Evolutionary conservation across 345 rosid species (phyloP).

Genomic region (Toxicodendron radicans): DNA sequence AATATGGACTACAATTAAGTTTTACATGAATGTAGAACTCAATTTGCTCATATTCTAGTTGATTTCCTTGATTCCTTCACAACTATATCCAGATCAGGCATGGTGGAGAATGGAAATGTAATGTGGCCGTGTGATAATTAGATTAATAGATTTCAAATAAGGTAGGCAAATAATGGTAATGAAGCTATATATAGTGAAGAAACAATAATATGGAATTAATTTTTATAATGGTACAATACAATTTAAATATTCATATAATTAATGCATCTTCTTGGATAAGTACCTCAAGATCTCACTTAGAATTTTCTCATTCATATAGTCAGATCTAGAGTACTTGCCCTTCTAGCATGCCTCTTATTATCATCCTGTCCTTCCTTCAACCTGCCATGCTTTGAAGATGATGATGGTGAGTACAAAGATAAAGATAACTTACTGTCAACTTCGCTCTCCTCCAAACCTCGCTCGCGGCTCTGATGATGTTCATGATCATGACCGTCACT

Average conservation of each 20-base stretch:
- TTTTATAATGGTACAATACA: conserved; percentile 16
- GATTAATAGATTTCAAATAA: too few species aligned
- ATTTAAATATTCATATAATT: conserved; percentile 1
- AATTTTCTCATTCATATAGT: conserved; percentile 83
- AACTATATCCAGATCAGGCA: too few species aligned
- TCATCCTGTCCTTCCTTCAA: conserved; percentile 30
- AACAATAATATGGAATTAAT: conserved; percentile 8
- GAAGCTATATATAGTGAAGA: neutral
- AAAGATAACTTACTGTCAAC: conserved; percentile 48
- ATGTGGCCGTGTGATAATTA: too few species aligned
- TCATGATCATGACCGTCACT: conserved; percentile 16
- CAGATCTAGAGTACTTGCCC: conserved; percentile 94
- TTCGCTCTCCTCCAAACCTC: conserved; percentile 28
- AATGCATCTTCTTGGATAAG: conserved; percentile 39
- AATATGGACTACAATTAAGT: neutral
- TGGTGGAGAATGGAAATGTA: too few species aligned
- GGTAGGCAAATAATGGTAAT: neutral
- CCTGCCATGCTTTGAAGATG: conserved; percentile 45
- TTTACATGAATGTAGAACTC: neutral
- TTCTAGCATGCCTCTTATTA: conserved; percentile 35
- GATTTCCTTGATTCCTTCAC: too few species aligned
- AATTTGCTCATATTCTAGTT: neutral
- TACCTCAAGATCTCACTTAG: conserved; percentile 97
- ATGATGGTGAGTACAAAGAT: conserved; percentile 48
- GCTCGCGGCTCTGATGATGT: conserved; percentile 5